phyloP scores from a whole-genome alignment of 2,329 filamentous ascomycete species.

The Trichothecium roseum region DNA sequence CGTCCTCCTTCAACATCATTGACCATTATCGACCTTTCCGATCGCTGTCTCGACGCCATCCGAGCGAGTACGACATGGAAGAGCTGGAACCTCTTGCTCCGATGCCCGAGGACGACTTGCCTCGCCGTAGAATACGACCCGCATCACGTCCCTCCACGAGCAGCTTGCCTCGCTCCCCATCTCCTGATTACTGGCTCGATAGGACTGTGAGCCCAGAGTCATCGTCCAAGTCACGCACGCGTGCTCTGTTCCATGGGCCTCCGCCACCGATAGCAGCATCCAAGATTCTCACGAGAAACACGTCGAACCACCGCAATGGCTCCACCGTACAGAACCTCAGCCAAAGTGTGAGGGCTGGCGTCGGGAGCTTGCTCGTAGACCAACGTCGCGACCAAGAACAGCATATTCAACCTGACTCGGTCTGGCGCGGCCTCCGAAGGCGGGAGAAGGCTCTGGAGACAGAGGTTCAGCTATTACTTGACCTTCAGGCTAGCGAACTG shows the following conservation, averaged over 20 bases:
- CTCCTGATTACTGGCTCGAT: slow-evolving; percentile 10
- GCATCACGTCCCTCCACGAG: neutral
- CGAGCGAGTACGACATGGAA: slow-evolving; percentile 26
- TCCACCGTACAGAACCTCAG: slow-evolving; percentile 6
- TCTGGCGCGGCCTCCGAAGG: slow-evolving; percentile 35
- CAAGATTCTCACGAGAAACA: slow-evolving; percentile 11
- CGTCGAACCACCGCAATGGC: slow-evolving; percentile 4
- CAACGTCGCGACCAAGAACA: slow-evolving; percentile 10
- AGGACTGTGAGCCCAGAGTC: slow-evolving; percentile 12
- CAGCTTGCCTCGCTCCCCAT: slow-evolving; percentile 2
- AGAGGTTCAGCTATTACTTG: slow-evolving; percentile 37
- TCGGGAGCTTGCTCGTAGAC: slow-evolving; percentile 27
- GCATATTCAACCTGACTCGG: slow-evolving; percentile 25
- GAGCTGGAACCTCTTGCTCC: slow-evolving; percentile 20
- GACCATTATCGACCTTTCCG: neutral
- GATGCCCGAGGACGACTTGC: slow-evolving; percentile 17
- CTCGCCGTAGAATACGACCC: slow-evolving; percentile 8
- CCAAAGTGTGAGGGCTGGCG: slow-evolving; percentile 3
- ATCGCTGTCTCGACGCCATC: neutral
- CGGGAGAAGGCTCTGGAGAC: slow-evolving; percentile 34
- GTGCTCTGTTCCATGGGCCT: slow-evolving; percentile 33
- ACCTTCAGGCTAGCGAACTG: slow-evolving; percentile 36
- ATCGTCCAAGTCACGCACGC: slow-evolving; percentile 18
- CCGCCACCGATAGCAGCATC: slow-evolving; percentile 40
- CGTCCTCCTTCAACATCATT: slow-evolving; percentile 15